Evolutionary conservation across 1,139 yeast species (phyloP), one percentile per base, ranked within the genome.

Genomic region (Zygoascus hellenicus): DNA sequence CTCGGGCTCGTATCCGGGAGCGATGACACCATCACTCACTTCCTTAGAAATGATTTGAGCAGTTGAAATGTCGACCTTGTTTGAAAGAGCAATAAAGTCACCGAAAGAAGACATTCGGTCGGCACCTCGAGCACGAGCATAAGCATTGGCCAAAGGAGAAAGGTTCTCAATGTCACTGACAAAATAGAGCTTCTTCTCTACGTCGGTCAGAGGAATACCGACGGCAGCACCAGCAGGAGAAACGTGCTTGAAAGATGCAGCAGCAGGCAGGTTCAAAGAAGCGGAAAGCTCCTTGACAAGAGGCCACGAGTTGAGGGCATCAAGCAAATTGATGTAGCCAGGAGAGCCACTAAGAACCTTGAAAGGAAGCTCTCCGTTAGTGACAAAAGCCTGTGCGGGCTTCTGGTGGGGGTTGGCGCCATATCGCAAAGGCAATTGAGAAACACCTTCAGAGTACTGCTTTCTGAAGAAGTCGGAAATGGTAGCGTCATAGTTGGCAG

Each of bases 71-170:
- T 92, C 98, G 56, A 92, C 98, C 70, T 86, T 87, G 75, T 90
- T 90, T 52, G 97, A 88, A 56, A 92, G 77, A 48, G 98, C 98
- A 64, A 92, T 92, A 77, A 90, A 92, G 72, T 92, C 98, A 66
- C 98, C 98, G 65, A 92, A 92, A 13, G 96, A 87, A 11, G 97
- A 89, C 98, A 92, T 92, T 77, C 98, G 84, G 73, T 92, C 98
- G 57, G 98, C 98, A 68, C 98, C 98, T 72, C 98, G 85, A 48
- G 98, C 98, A 72, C 98, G 85, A 39, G 98, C 98, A 64, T 92
- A 92, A 51, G 98, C 98, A 64, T 86, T 86, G 54, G 98, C 98
- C 65, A 92, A 77, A 51, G 97, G 97, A 30, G 97, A 87, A 66
- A 92, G 76, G 76, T 89, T 86, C 71, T 88, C 96, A 63, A 92